Base-by-base conservation (phyloP, 2,329 filamentous ascomycete species). In the Epicoccum sorghinum region DNA sequence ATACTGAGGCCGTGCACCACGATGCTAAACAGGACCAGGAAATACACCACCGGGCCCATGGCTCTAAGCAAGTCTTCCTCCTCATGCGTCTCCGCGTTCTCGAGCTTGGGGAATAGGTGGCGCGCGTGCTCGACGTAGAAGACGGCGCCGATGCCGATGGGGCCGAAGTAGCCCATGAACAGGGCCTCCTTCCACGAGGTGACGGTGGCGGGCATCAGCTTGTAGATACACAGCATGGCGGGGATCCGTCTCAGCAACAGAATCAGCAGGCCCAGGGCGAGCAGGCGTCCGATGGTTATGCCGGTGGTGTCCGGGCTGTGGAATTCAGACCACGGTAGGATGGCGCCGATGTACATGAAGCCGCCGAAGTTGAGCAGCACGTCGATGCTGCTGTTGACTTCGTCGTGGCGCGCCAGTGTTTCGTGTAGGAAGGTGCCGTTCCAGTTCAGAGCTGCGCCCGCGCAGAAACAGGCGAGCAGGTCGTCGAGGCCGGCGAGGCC, bases 381-480 rank as follows among this genome's bases (percentile, higher is more conserved):
- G 46, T 86, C 83, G 10, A 87, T 76, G 33, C 79, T 80, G 2
- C 79, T 77, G 65, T 87, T 87, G 60, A 87, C 83, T 41, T 86
- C 83, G 52, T 87, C 85, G 61, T 86, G 83, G 7, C 83, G 79
- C 7, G 77, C 72, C 52, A 84, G 77, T 0, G 81, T 78, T 66
- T 87, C 84, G 4, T 75, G 75, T 3, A 86, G 80, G 60, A 82
- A 87, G n/a, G 78, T 65, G 3, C 85, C 84, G 50, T 86, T 82
- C 85, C 85, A 87, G 69, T 86, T 87, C 40, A 87, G 71, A 10
- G 79, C 78, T 61, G 79, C 82, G 6, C 85, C 85, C 0, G 85
- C 84, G 3, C 83, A 77, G 52, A 86, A 86, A 64, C 83, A 87
- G 3, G 84, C 83, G 3, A 87, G 76, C 0, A 86, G 79, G 56